Conservation (phyloP, 805 yeast species). For the Diddensiella transvaalensis region DNA sequence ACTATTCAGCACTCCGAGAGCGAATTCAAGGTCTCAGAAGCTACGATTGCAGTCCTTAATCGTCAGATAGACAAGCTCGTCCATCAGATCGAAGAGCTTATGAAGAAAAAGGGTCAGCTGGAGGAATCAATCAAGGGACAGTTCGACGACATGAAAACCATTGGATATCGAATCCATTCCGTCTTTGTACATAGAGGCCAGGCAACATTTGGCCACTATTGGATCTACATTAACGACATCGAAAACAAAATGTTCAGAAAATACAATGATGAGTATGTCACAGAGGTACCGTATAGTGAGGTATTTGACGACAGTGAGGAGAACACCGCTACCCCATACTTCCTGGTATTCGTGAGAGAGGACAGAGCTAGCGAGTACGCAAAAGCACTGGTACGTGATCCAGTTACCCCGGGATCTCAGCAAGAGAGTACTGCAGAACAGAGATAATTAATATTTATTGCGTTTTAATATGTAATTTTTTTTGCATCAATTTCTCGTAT, state of each 20-base stretch:
- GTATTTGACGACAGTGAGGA: slow-evolving; percentile 37
- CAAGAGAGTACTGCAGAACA: no score
- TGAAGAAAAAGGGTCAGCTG: slow-evolving; percentile 42
- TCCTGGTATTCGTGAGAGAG: slow-evolving; percentile 75
- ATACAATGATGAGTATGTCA: slow-evolving; percentile 94
- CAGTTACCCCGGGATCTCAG: no score
- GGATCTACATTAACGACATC: slow-evolving; percentile 87
- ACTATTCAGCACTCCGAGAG: slow-evolving; percentile 28
- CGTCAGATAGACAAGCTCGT: slow-evolving; percentile 47
- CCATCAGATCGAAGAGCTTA: slow-evolving; percentile 42
- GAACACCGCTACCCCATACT: slow-evolving; percentile 92
- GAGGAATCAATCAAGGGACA: slow-evolving; percentile 52
- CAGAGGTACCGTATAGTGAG: slow-evolving; percentile 60
- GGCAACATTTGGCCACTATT: slow-evolving; percentile 94
- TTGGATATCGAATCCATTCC: slow-evolving; percentile 83
- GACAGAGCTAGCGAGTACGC: slow-evolving; percentile 42
- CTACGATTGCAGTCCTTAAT: slow-evolving; percentile 46
- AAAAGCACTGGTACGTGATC: slow-evolving; percentile 19
- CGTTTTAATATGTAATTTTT: background rate
- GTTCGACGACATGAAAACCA: slow-evolving; percentile 54
- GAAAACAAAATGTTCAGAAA: slow-evolving; percentile 68
- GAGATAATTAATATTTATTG: background rate
- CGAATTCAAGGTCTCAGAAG: slow-evolving; percentile 38
- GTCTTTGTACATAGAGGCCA: slow-evolving; percentile 94
- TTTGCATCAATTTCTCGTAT: no score